Base-by-base conservation (phyloP, 1,284 basidiomycete genomes). In the Xerocomus minutiporus region DNA sequence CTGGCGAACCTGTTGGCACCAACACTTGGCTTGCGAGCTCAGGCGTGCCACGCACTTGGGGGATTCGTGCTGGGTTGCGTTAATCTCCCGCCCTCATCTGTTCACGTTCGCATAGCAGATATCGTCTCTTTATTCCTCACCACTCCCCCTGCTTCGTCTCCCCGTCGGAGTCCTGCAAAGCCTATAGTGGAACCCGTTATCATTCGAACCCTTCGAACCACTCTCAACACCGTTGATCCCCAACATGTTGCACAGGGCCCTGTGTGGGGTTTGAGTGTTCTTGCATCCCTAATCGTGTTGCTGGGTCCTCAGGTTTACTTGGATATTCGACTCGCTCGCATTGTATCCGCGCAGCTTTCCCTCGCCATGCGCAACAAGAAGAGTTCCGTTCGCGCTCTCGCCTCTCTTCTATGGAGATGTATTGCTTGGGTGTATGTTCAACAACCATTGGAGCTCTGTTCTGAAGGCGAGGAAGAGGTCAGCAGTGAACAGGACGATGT, bases 21-120 rank as follows among this genome's bases (percentile, higher is more conserved):
- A 0, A 86, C 82, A 0, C 67, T 84, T 1, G 64, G 71, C 28
- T 71, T 90, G 42, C 83, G 88, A 25, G 69, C 77, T 1, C 83
- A 85, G 61, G 87, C 88, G 12, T 86, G 83, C 45, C 80, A 88
- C 60, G 87, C 87, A 0, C 74, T 90, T 0, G 81, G 85, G 25
- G 86, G 86, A 4, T 76, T 87, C 40, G 82, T 80, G 1, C 60
- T 79, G 13, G 86, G 76, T 2, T 71, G 73, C 1, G 71, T 76
- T 2, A 70, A 67, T 26, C 63, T 84, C 17, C 78, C 81, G 1
- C 61, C 62, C 0, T 79, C 79, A 8, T 57, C 68, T 28, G 47
- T 77, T 8, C 84, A 86, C 54, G 71, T 73, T 0, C 75, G 76
- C 31, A 74, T 86, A 42, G 77, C 86, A 9, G 69, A 70, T 12